Evolutionary conservation across 106 monocot genomes (phyloP).

Genomic region (Dendrobium officinale): DNA sequence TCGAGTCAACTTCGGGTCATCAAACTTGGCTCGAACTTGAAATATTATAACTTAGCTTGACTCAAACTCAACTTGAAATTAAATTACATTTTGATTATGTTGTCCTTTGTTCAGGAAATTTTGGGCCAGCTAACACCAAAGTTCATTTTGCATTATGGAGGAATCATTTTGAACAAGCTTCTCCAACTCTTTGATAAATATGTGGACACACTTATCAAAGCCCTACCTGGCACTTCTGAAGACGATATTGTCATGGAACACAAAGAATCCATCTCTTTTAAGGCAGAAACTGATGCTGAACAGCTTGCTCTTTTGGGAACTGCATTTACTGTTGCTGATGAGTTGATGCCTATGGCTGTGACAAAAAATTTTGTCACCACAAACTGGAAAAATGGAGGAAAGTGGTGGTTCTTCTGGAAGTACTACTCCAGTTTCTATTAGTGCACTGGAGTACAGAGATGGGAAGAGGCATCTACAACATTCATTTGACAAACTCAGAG

Average conservation of each 20-base stretch:
- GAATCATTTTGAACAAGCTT: slow-evolving; percentile 56
- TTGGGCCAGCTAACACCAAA: slow-evolving; percentile 76
- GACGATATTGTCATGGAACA: slow-evolving; percentile 56
- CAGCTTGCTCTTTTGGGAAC: slow-evolving; percentile 78
- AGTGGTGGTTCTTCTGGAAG: slow-evolving; percentile 27
- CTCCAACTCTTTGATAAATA: slow-evolving; percentile 80
- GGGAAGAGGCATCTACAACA: slow-evolving; percentile 80
- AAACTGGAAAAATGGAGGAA: slow-evolving; percentile 43
- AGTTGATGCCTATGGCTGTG: slow-evolving; percentile 71
- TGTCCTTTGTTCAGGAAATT: slow-evolving; percentile 53
- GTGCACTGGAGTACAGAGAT: slow-evolving; percentile 58
- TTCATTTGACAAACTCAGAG: slow-evolving; percentile 82
- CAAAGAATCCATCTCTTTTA: slow-evolving; percentile 46
- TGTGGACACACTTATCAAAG: slow-evolving; percentile 63
- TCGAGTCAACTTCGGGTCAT: too few relatives aligned
- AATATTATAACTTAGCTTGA: too few relatives aligned
- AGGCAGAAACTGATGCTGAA: slow-evolving; percentile 83
- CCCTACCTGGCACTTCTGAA: slow-evolving; percentile 69
- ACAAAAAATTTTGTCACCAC: slow-evolving; percentile 43
- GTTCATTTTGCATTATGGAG: slow-evolving; percentile 74
- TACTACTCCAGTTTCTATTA: slow-evolving; percentile 20
- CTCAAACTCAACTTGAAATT: too few relatives aligned
- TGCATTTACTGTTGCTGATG: slow-evolving; percentile 82
- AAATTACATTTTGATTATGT: not conserved
- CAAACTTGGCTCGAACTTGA: too few relatives aligned